Conservation (phyloP, 208 protist species). For the Leptomonas pyrrhocoris region DNA sequence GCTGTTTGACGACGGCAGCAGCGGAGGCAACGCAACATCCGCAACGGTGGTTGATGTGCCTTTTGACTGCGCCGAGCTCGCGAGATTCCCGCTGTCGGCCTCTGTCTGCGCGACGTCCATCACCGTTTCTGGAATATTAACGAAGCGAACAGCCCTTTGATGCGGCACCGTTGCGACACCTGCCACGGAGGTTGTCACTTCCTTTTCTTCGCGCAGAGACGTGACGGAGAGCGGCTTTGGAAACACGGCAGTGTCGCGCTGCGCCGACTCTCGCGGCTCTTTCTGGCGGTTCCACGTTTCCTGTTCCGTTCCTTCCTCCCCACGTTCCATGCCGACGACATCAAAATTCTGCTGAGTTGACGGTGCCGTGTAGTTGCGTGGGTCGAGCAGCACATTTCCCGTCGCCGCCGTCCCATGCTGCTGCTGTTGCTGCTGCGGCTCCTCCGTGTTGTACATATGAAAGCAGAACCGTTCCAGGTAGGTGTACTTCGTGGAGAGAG, state of each 20-base stretch:
- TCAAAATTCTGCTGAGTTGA: neutral
- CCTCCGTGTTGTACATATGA: constrained; percentile 40
- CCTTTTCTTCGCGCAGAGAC: neutral
- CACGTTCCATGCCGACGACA: too few relatives aligned
- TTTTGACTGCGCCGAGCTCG: neutral
- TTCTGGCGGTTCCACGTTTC: neutral
- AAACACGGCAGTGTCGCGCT: neutral
- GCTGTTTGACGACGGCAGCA: neutral
- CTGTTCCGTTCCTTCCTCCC: neutral
- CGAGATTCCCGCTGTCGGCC: neutral
- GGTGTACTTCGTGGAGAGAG: constrained; percentile 27
- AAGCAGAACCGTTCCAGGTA: constrained; percentile 57
- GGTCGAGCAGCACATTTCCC: neutral
- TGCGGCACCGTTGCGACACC: neutral
- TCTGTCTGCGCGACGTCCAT: neutral
- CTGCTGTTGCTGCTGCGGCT: constrained; percentile 7
- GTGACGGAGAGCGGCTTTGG: neutral
- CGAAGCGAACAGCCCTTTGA: constrained; percentile 24
- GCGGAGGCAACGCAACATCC: neutral
- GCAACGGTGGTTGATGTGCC: neutral
- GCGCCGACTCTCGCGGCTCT: neutral
- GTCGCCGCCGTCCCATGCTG: neutral
- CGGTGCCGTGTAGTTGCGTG: neutral
- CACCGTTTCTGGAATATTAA: neutral
- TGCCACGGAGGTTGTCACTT: neutral